phyloP scores from a whole-genome alignment of 352 stramenopile species.

The Phytophthora boehmeriae region DNA sequence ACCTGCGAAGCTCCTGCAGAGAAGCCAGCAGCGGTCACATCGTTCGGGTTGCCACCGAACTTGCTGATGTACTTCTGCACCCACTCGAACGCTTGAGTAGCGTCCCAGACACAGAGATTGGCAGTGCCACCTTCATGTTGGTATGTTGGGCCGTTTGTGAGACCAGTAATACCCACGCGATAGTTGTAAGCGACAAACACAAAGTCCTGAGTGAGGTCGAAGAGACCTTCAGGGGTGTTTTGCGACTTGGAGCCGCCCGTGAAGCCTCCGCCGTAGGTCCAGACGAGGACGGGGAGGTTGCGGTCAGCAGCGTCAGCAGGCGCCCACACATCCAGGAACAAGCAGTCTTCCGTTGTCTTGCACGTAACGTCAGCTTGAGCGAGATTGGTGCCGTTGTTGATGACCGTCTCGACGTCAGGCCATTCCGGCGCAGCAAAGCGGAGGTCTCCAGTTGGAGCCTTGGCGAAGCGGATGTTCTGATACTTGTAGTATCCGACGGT shows the following conservation, averaged over 20 bases:
- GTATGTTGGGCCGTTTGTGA: constrained; percentile 28
- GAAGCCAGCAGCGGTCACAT: constrained; percentile 39
- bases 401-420: constrained; percentile 22
- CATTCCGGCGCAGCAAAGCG: constrained; percentile 30
- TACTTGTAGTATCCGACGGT: constrained; percentile 40
- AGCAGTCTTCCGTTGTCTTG: constrained; percentile 29
- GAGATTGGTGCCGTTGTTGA: constrained; percentile 33
- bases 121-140: constrained; percentile 34
- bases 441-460: constrained; percentile 28
- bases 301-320: constrained; percentile 21
- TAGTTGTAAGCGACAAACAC: constrained; percentile 49
- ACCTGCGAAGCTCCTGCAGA: constrained; percentile 31
- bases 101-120: constrained; percentile 35
- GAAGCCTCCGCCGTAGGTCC: constrained; percentile 35
- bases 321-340: constrained; percentile 40
- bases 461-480: constrained; percentile 40
- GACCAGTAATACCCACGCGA: constrained; percentile 29
- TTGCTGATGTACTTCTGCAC: constrained; percentile 42
- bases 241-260: constrained; percentile 23
- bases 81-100: constrained; percentile 39
- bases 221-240: constrained; percentile 28
- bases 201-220: constrained; percentile 32
- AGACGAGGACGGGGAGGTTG: constrained; percentile 42
- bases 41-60: constrained; percentile 41
- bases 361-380: constrained; percentile 24